phyloP scores from a whole-genome alignment of 1,139 yeast genomes.

The Suhomyces atakaporum region DNA sequence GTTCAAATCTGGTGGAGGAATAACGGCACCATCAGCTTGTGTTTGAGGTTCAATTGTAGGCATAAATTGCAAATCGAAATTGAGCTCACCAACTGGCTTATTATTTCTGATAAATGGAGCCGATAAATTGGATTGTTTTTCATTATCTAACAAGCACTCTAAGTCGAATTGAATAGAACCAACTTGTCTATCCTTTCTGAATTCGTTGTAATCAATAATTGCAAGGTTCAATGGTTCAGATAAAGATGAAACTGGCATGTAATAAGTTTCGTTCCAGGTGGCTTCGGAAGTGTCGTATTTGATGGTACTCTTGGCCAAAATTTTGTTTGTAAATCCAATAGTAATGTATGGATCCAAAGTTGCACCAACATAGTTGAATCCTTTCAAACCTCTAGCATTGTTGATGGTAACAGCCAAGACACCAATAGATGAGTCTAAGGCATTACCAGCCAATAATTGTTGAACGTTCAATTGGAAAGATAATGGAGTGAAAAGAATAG shows the following conservation, averaged over 20 bases:
- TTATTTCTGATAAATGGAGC: conserved; percentile 74
- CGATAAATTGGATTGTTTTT: conserved; percentile 52
- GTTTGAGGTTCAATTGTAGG: conserved; percentile 77
- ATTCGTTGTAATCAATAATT: conserved; percentile 72
- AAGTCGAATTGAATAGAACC: conserved; percentile 80
- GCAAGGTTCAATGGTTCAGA: conserved; percentile 78
- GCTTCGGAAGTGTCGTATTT: conserved; percentile 70
- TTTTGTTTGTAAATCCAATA: conserved; percentile 60
- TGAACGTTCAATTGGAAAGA: conserved; percentile 91
- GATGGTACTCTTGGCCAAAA: conserved; percentile 66
- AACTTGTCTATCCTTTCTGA: conserved; percentile 75
- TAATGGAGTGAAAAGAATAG: conserved; percentile 83
- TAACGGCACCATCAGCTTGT: conserved; percentile 81
- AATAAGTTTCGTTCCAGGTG: conserved; percentile 78
- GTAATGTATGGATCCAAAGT: conserved; percentile 88
- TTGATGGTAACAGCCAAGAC: conserved; percentile 70
- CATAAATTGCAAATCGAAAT: conserved; percentile 70
- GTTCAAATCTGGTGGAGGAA: conserved; percentile 88
- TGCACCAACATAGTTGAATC: conserved; percentile 68
- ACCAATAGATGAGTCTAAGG: conserved; percentile 81
- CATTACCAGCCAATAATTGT: conserved; percentile 84
- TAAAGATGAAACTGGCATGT: conserved; percentile 69
- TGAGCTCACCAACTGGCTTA: conserved; percentile 74
- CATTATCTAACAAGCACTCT: conserved; percentile 60
- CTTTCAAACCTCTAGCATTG: conserved; percentile 67